A percentile compares a stretch with the other conserved stretches of the same genome.
phyloP scores from a whole-genome alignment of 2,329 filamentous ascomycete genomes.

The Colletotrichum sp. region DNA sequence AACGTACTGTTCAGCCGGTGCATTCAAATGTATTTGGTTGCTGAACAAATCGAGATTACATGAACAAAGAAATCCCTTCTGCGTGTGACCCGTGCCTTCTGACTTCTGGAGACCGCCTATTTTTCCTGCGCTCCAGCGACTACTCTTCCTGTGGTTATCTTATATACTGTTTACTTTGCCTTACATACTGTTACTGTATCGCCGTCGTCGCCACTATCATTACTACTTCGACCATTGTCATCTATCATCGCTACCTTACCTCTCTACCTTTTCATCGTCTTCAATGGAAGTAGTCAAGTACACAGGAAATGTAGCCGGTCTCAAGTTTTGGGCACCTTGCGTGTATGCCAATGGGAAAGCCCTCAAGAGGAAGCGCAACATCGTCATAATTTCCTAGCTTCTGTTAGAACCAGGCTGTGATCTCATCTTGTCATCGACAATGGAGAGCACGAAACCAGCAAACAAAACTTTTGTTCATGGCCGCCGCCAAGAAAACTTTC shows the following conservation, averaged over 20 bases:
- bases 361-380: not conserved
- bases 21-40: not conserved
- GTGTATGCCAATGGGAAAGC: not conserved
- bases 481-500: not conserved
- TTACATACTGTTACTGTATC: not conserved
- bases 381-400: not conserved
- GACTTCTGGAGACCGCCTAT: not conserved
- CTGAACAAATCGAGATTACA: not conserved
- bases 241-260: not conserved
- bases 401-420: not conserved
- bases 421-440: not conserved
- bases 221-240: not conserved
- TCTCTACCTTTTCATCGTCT: not conserved
- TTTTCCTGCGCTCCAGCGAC: not conserved
- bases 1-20: not conserved
- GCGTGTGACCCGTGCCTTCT: not conserved
- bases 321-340: not conserved
- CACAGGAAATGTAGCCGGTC: not conserved
- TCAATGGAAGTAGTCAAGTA: not conserved
- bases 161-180: not conserved
- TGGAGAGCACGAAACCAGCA: not conserved
- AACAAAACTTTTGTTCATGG: not conserved
- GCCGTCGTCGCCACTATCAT: not conserved
- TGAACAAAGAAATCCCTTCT: not conserved
- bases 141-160: not conserved